Conservation (phyloP, 1,284 basidiomycete genomes). For the Pseudozyma sp. region DNA sequence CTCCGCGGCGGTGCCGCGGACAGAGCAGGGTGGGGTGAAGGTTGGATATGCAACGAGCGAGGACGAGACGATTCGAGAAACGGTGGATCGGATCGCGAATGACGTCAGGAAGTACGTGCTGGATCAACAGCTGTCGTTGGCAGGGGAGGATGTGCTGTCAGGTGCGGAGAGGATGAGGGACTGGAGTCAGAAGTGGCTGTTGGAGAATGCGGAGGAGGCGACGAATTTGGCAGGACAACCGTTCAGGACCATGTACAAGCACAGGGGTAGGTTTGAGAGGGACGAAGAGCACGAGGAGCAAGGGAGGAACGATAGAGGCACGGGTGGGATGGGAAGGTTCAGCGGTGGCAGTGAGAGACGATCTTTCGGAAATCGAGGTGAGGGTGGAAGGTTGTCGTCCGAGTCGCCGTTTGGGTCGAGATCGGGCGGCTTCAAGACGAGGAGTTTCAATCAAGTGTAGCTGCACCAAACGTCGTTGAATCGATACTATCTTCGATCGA, state of each 20-base stretch:
- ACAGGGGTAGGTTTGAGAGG: background rate
- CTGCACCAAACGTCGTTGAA: too few relatives aligned
- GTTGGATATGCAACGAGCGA: constrained; percentile 9
- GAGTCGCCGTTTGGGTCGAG: background rate
- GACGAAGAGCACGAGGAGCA: background rate
- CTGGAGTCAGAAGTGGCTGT: constrained; percentile 32
- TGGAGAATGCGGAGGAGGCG: constrained; percentile 30
- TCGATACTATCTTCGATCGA: too few relatives aligned
- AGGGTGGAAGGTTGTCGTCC: background rate
- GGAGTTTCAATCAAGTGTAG: too few relatives aligned
- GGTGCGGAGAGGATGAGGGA: background rate
- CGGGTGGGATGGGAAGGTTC: constrained; percentile 1
- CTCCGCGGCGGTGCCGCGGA: background rate
- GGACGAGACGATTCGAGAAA: constrained; percentile 47
- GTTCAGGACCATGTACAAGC: constrained; percentile 14
- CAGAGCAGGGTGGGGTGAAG: background rate
- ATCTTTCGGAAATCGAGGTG: background rate
- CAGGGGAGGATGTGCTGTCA: constrained; percentile 2
- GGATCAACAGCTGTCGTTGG: constrained; percentile 16
- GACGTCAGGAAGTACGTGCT: constrained; percentile 42
- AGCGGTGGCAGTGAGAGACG: background rate
- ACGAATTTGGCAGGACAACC: constrained; percentile 22
- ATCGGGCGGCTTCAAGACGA: too few relatives aligned
- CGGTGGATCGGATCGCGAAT: constrained; percentile 44
- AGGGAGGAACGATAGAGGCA: background rate